These are phyloP conservation scores for Talaromyces sp. DNA, from an alignment of 2,329 filamentous ascomycete genomes.

Conservation along the genomic window DNA sequence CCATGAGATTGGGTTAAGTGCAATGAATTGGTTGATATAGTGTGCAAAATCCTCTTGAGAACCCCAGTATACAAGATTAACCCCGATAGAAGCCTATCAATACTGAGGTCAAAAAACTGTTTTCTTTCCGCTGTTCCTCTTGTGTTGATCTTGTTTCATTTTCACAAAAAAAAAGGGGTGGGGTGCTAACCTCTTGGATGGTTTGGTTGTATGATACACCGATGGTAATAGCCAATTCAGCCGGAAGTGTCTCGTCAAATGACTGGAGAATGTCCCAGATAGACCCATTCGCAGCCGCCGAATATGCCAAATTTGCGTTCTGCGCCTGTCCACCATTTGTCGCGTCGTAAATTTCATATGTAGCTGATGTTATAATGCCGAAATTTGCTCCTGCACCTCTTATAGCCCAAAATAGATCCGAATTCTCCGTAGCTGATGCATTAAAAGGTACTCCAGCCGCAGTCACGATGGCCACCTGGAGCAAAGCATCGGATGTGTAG, in stretches of 20 bases:
- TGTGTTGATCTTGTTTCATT: neutral
- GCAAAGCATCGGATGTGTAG: conserved; percentile 4
- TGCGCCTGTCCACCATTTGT: conserved; percentile 14
- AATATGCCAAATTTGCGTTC: conserved; percentile 14
- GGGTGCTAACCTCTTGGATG: neutral
- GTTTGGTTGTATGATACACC: conserved; percentile 6
- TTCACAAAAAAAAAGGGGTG: neutral
- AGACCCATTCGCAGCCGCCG: conserved; percentile 8
- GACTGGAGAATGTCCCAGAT: conserved; percentile 4
- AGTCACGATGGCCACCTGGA: conserved; percentile 21
- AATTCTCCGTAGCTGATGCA: conserved; percentile 22
- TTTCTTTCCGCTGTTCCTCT: neutral
- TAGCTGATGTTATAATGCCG: conserved; percentile 29
- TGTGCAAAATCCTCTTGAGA: neutral
- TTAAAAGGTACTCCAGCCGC: conserved; percentile 31
- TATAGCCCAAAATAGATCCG: conserved; percentile 31
- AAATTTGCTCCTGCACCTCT: conserved; percentile 33
- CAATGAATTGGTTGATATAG: conserved; percentile 3
- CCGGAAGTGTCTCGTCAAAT: conserved; percentile 4
- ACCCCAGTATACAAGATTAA: conserved; percentile 7
- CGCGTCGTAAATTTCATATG: conserved; percentile 25
- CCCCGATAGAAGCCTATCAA: conserved; percentile 2
- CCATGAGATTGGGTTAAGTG: conserved; percentile 1
- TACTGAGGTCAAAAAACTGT: neutral
- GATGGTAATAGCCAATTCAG: conserved; percentile 2